Base-by-base conservation (phyloP, 163 green algal genomes). In the Scenedesmus sp. region DNA sequence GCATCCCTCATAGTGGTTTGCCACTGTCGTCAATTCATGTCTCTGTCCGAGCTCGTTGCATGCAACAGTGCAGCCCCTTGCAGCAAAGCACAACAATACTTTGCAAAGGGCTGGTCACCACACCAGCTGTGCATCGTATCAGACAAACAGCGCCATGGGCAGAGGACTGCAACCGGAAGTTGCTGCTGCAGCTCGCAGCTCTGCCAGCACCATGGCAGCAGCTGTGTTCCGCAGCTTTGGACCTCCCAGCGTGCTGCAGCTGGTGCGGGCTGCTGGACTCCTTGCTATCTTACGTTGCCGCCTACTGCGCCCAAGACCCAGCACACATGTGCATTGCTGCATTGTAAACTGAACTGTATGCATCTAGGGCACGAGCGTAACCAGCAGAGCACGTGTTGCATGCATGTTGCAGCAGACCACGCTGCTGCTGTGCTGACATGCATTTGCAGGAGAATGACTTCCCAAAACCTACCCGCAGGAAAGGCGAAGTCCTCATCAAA, bases 401-500 rank as follows among this genome's bases (percentile, higher is more conserved):
- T 76, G 26, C 61, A 40, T 76, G 49, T 56, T 56, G 61, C 30
- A 37, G 30, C 61, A 76, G 16, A 22, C 26, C 26, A 40, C 26
- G 30, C 61, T 76, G 61, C 61, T 76, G 26, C 3, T 76, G 30
- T 76, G 61, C 30, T 37, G 26, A 9, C 61, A 16, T 40, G 61
- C 43, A 49, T 37, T 37, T 84, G 61, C 26, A 72, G 10, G 89
- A 92, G 42, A 72, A 35, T 30, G 68, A 87, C 81, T 88, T 87
- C n/a, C 91, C 88, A 22, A 44, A 68, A 42, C 92, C 91, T 1
- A 53, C 49, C 53, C 72, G 85, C 10, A 46, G 79, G 3, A 35
- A 43, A 7, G 91, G 87, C 18, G 90, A 93, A 40, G 80, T 93
- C 9, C 83, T 93, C 15, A 73, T 94, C 22, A 51, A 87, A 56